Percentiles rank a stretch among this genome's conserved stretches.
Evolutionary conservation across 2,329 filamentous ascomycete genomes (phyloP).

Genomic region (Cordyceps pruinosa): DNA sequence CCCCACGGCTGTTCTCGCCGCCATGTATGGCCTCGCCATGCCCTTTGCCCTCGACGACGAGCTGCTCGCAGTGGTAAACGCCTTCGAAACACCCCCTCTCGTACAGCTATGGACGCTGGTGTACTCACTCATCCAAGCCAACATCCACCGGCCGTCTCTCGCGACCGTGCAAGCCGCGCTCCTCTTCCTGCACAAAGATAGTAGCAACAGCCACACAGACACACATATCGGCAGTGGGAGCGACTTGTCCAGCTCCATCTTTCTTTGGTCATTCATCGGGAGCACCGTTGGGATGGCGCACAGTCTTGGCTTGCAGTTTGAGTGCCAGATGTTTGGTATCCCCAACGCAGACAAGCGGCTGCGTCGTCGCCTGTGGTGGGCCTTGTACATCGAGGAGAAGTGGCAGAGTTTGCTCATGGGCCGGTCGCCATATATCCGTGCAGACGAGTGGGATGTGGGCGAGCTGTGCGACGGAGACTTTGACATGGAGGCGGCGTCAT

Average conservation of each 20-base stretch:
- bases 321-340: constrained; percentile 30
- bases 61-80: constrained; percentile 5
- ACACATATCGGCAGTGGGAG: not conserved
- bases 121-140: constrained; percentile 8
- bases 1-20: constrained; percentile 11
- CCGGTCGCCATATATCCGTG: constrained; percentile 27
- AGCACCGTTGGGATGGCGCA: constrained; percentile 27
- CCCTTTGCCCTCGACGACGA: constrained; percentile 14
- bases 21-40: constrained; percentile 15
- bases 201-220: too few species aligned
- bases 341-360: constrained; percentile 31
- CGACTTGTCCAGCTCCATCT: constrained; percentile 24
- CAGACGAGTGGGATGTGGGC: constrained; percentile 24
- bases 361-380: constrained; percentile 33
- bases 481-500: not conserved
- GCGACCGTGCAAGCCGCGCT: constrained; percentile 10
- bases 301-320: constrained; percentile 29
- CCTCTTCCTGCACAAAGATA: constrained; percentile 13
- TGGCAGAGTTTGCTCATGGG: constrained; percentile 30
- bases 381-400: constrained; percentile 32
- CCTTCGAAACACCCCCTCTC: constrained; percentile 1
- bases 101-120: constrained; percentile 12
- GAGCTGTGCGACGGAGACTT: constrained; percentile 12
- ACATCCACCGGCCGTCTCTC: constrained; percentile 7
- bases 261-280: constrained; percentile 31